Evolutionary conservation across 2,329 filamentous ascomycete species (phyloP), one percentile per base, ranked within the genome.

Genomic region (Cladosporium sp.): DNA sequence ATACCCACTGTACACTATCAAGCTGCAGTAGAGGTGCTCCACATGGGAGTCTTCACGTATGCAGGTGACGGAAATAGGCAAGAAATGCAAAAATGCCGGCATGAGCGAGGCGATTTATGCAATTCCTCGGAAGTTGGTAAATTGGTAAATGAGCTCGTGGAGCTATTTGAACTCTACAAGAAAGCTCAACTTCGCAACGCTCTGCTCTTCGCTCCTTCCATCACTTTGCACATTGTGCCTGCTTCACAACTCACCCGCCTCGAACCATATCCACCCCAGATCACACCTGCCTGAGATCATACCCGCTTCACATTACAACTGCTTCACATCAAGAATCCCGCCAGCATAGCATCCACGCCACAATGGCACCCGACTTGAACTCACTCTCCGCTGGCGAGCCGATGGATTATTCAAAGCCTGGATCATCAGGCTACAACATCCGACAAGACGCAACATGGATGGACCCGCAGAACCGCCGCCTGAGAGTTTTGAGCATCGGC

Each of bases 401-500:
- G 44, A 79, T 78, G 71, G 79, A 81, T 65, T 82, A 82, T 67
- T 79, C 78, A 2, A 78, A 77, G 5, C 79, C 79, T 10, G 80
- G 80, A 2, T 78, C 79, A 4, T 72, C 72, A 36, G 80, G 80
- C 36, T 82, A 82, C 62, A 64, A 76, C 21, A 71, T 82, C 38
- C 76, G 79, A 18, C 70, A 69, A 12, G 69, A 81, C 36, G 75
- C 80, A 12, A 76, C 77, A 1, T 78, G 75, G 67, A 74, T 80
- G 70, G 77, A 80, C 65, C 79, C 79, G 4, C 72, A 74, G 18
- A 78, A 79, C 54, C 78, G 81, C 12, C 82, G 80, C 68, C 66
- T 85, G 28, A 80, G 78, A 51, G 79, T 83, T 2, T 67, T 85
- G 47, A 83, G 80, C 10, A 82, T 84, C 64, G 82, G 82, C 34